phyloP scores from a whole-genome alignment of 345 rosid species.

The Gossypium herbaceum region DNA sequence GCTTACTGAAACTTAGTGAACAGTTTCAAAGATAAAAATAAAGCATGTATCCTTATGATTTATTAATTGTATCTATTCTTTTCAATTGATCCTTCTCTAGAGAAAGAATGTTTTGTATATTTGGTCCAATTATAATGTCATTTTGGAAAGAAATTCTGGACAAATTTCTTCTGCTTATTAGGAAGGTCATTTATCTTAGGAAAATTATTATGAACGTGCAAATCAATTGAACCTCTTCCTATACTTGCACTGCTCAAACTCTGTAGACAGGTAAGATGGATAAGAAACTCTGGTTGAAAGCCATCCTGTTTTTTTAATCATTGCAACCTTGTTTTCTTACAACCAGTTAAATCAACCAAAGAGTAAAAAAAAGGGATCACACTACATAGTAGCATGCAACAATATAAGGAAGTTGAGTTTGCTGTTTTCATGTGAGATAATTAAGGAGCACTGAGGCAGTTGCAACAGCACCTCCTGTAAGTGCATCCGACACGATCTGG shows the following conservation, averaged over 20 bases:
- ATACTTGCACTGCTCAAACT: neutral
- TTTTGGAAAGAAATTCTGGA: neutral
- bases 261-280: neutral
- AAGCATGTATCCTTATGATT: neutral
- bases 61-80: constrained; percentile 11
- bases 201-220: constrained; percentile 3
- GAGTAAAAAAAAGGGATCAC: neutral
- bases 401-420: neutral
- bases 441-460: constrained; percentile 75
- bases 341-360: neutral
- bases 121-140: neutral
- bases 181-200: neutral
- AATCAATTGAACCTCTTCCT: neutral
- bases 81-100: constrained; percentile 4
- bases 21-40: constrained; percentile 34
- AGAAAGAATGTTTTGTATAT: neutral
- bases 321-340: neutral
- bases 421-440: constrained; percentile 30
- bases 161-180: neutral
- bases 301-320: neutral
- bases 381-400: neutral
- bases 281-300: neutral
- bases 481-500: constrained; percentile 55
- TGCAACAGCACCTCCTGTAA: constrained; percentile 77
- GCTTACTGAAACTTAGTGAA: constrained; percentile 74